Evolutionary conservation across 805 yeast species (phyloP).

Genomic region (Kluyveromyces lactis): DNA sequence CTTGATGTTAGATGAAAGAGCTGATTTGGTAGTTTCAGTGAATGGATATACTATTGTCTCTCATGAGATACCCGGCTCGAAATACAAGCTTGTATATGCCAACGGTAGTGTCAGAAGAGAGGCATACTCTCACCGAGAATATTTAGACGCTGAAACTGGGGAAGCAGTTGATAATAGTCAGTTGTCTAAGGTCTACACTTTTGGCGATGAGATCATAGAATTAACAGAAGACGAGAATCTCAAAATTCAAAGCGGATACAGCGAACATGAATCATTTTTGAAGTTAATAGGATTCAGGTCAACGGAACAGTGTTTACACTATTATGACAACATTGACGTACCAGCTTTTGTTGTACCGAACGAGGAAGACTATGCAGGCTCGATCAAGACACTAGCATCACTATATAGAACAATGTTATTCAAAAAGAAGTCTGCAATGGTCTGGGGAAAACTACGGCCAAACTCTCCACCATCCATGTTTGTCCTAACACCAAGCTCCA

Average conservation of each 20-base stretch:
- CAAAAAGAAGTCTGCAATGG: constrained; percentile 49
- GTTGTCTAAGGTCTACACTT: constrained; percentile 31
- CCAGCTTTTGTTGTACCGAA: constrained; percentile 65
- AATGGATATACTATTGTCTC: constrained; percentile 61
- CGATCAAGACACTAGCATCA: constrained; percentile 58
- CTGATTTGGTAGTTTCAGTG: constrained; percentile 48
- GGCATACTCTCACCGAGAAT: constrained; percentile 41
- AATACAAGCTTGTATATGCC: constrained; percentile 43
- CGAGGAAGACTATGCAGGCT: constrained; percentile 49
- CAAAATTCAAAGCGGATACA: constrained; percentile 28
- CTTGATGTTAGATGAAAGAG: constrained; percentile 43
- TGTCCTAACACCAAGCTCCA: constrained; percentile 49
- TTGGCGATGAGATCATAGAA: constrained; percentile 41
- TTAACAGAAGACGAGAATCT: constrained; percentile 32
- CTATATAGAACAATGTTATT: constrained; percentile 52
- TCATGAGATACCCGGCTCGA: constrained; percentile 42
- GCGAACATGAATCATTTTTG: constrained; percentile 39
- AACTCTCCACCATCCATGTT: constrained; percentile 49
- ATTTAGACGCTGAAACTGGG: constrained; percentile 35
- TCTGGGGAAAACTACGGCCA: constrained; percentile 59
- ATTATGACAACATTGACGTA: constrained; percentile 44
- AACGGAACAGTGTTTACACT: constrained; percentile 33
- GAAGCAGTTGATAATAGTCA: constrained; percentile 32
- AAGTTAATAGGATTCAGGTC: constrained; percentile 62
- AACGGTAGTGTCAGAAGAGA: constrained; percentile 43